Evolutionary conservation across 352 stramenopile species (phyloP), one percentile per base, ranked within the genome.

Genomic region (Phytophthora sojae): DNA sequence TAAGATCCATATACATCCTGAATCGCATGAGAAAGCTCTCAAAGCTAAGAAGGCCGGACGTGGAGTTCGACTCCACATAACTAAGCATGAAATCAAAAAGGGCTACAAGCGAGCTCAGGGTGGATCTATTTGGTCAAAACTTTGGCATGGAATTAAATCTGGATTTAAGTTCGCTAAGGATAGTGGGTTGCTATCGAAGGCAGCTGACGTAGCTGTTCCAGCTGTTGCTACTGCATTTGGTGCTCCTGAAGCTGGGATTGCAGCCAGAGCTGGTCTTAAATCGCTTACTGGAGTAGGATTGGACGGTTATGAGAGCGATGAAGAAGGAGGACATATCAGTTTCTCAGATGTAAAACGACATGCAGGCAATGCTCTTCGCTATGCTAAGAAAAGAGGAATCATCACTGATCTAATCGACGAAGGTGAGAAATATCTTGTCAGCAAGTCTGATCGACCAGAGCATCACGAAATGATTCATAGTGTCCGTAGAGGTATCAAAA

Each of bases 131-230:
- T 60, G 54, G 54, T 30, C 1, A 2, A 50, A 50, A 15, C 25
- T 25, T 11, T 50, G 42, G 14, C 5, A 21, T 11, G 42, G 42
- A 9, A 60, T 60, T 23, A 60, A 60, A 60, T 60, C 54, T 29
- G 35, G 23, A 14, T 60, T 50, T 5, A 60, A 60, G 3, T 60
- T 60, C 23, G 54, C 11, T 5, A 60, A 50, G 15, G n/a, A 60
- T 23, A 15, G 2, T 15, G 54, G 54, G 0, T 25, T 60, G 4
- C 35, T 60, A 26, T 35, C n/a, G 1, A 50, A 60, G 21, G 54
- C 30, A 25, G n/a, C 21, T 5, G 54, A 60, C 19, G 54, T 37
- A 8, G 67, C 67, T 25, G 51, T 64, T 5, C 62, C 47, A 11
- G 32, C 32, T 14, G 14, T 39, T 39, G 32, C 32, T 15, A 39